A percentile compares a stretch with the other conserved stretches of the same genome.
Evolutionary conservation across 1,284 basidiomycete species (phyloP).

Genomic region (Ceratobasidium papillatum): DNA sequence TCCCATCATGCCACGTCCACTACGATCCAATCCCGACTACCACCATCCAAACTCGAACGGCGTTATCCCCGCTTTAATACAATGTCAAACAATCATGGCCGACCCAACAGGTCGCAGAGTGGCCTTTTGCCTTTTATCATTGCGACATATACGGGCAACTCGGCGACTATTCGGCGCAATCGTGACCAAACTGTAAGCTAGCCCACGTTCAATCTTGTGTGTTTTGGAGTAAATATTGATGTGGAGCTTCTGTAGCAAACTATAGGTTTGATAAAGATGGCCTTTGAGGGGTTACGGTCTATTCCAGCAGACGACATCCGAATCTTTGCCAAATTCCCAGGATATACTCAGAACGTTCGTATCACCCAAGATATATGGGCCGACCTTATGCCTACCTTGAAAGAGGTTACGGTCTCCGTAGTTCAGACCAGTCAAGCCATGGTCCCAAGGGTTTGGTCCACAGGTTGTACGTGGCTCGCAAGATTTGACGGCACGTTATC

Average conservation of each 20-base stretch:
- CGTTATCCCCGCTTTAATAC: no score
- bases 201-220: no score
- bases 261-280: background rate
- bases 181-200: background rate
- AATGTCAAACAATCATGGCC: no score
- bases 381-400: background rate
- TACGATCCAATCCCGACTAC: no score
- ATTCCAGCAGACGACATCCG: background rate
- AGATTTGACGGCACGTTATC: no score
- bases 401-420: background rate
- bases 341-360: background rate
- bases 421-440: no score
- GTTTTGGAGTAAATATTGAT: no score
- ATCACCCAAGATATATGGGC: background rate
- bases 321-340: background rate
- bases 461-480: no score
- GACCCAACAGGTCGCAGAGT: background rate
- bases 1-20: no score
- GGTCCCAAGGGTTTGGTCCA: no score
- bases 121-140: background rate
- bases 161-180: background rate
- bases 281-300: background rate
- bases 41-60: no score
- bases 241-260: no score
- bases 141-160: background rate